These are phyloP conservation scores for Candida sp. DNA, from an alignment of 1,139 yeast genomes.

Conservation along the genomic window DNA sequence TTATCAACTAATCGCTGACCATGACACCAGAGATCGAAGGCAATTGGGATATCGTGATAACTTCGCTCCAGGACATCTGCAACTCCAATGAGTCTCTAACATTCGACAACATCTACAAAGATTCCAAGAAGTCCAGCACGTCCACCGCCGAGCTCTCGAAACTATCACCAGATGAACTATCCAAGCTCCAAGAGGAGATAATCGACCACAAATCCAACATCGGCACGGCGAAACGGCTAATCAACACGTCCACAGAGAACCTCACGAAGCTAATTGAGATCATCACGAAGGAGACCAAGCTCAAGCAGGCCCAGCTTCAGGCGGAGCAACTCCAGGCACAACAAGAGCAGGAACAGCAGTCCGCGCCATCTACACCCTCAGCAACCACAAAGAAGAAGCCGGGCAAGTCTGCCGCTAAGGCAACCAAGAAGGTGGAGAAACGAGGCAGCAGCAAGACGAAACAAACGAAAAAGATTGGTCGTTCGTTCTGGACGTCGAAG, in stretches of 20 bases:
- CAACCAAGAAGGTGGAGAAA: neutral
- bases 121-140: constrained; percentile 17
- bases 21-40: constrained; percentile 46
- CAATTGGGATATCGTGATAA: constrained; percentile 69
- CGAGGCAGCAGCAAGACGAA: constrained; percentile 4
- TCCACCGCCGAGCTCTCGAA: constrained; percentile 17
- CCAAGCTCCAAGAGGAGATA: constrained; percentile 42
- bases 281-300: constrained; percentile 6
- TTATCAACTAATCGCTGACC: neutral
- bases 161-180: constrained; percentile 24
- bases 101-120: constrained; percentile 49
- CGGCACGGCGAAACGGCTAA: constrained; percentile 56
- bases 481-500: constrained; percentile 45
- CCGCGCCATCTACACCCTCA: constrained; percentile 1
- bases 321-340: constrained; percentile 1
- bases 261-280: constrained; percentile 35
- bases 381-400: constrained; percentile 8
- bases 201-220: constrained; percentile 60
- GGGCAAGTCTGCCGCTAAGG: neutral
- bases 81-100: constrained; percentile 59
- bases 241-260: constrained; percentile 45
- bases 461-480: constrained; percentile 35
- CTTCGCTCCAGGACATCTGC: constrained; percentile 71
- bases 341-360: neutral
- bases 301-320: constrained; percentile 12